Percentiles rank a stretch among this genome's conserved stretches.
Evolutionary conservation across 306 rosid genomes (phyloP).

Genomic region (Rosa chinensis): DNA sequence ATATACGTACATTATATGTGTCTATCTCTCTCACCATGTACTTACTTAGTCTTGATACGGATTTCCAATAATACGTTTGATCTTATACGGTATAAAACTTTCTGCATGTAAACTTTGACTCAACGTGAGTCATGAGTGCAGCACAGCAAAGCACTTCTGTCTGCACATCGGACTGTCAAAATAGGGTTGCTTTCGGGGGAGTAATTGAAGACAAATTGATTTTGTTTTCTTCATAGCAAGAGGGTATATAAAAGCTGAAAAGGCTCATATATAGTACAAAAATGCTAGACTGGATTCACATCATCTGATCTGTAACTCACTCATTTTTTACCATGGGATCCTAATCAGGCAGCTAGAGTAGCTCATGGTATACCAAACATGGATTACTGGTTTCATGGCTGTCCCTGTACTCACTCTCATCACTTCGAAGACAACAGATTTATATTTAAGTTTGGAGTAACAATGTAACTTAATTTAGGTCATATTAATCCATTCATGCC

Average conservation of each 20-base stretch:
- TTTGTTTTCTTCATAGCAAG: constrained; percentile 7
- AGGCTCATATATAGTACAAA: neutral
- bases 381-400: neutral
- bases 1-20: neutral
- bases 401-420: neutral
- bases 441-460: neutral
- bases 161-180: neutral
- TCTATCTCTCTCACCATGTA: neutral
- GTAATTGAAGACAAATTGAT: constrained; percentile 11
- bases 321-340: constrained; percentile 10
- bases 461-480: neutral
- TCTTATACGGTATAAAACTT: neutral
- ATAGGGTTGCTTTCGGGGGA: neutral
- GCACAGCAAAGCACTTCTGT: constrained; percentile 1
- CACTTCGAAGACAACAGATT: neutral
- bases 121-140: neutral
- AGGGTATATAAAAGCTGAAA: too few relatives aligned
- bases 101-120: neutral
- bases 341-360: constrained; percentile 1
- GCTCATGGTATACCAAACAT: neutral
- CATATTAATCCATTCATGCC: neutral
- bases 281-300: constrained; percentile 24
- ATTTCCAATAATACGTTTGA: neutral
- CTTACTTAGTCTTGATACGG: neutral
- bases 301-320: constrained; percentile 21